Conservation (phyloP, 345 rosid genomes). For the Salix caprea region DNA sequence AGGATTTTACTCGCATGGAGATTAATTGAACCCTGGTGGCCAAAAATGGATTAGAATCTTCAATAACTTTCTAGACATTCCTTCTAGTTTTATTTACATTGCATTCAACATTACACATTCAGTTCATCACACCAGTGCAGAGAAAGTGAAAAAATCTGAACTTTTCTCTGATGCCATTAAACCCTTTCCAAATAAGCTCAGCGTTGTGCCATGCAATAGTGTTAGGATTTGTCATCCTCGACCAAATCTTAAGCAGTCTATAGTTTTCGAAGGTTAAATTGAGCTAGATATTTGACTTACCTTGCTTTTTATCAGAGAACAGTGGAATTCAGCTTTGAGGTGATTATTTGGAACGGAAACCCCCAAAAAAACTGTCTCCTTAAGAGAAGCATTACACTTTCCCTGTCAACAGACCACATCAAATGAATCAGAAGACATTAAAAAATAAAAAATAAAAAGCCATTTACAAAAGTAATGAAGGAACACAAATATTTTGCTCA, state of each 20-base stretch:
- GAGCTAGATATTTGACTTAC: constrained; percentile 15
- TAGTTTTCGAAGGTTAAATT: neutral
- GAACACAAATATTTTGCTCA: neutral
- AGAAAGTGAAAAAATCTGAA: neutral
- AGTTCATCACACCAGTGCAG: neutral
- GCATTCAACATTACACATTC: neutral
- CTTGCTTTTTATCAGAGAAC: constrained; percentile 51
- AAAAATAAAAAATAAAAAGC: neutral
- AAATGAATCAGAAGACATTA: neutral
- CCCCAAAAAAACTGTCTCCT: constrained; percentile 67
- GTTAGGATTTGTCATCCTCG: neutral
- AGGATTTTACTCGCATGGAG: neutral
- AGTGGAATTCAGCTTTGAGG: constrained; percentile 42
- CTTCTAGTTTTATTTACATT: too few species aligned
- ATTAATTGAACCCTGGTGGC: neutral
- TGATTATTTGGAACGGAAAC: constrained; percentile 45
- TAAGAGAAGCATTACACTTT: constrained; percentile 42
- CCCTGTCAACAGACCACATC: constrained; percentile 40
- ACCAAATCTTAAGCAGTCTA: neutral
- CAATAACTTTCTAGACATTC: too few species aligned
- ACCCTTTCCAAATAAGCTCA: neutral
- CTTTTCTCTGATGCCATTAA: neutral
- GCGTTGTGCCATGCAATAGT: neutral
- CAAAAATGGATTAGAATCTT: neutral
- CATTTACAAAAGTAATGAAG: neutral